Base-by-base conservation (phyloP, 768 basidiomycete species). In the Panaeolus cyanescens region DNA sequence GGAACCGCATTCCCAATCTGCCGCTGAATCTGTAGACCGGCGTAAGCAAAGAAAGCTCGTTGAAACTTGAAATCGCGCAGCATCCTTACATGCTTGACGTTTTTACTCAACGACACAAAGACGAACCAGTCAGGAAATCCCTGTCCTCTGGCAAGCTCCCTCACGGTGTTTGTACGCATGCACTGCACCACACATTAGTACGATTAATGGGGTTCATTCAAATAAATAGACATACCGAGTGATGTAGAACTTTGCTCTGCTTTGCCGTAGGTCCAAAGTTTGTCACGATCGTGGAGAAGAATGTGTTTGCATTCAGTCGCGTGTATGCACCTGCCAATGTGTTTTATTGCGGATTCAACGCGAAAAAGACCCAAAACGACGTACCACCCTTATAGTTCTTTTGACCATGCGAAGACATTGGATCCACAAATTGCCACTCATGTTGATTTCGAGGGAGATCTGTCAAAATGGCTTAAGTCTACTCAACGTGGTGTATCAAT, bases 1-100 rank as follows among this genome's bases (percentile, higher is more conserved):
- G 92, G 87, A 2, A 93, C 89, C 0, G 91, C 90, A 67, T 93
- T 93, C 13, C 91, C 91, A 62, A 93, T 91, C 60, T 91, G 90
- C 30, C 90, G 79, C 65, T 91, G 90, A 79, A 92, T 89, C 90
- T 93, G 63, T 54, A 28, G 8, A 61, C 33, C n/a, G n/a, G n/a
- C n/a, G n/a, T n/a, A n/a, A n/a, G n/a, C n/a, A n/a, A n/a, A n/a
- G n/a, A 37, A 63, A 15, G 30, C 15, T 32, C 20, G 31, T 54
- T 5, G 30, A 7, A 60, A 28, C 28, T 22, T 13, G 33, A 30
- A 3, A 36, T 36, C 55, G 19, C 30, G 1, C 54, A 58, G 25
- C 30, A 62, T 15, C 8, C 88, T 62, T 61, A 91, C 90, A 1
- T 86, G 90, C 31, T 84, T 77, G 13, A 92, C 80, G 40, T 80